Evolutionary conservation across 176 grass and related monocot genomes (phyloP), one percentile per base, ranked within the genome.

Genomic region (Triticum turgidum): DNA sequence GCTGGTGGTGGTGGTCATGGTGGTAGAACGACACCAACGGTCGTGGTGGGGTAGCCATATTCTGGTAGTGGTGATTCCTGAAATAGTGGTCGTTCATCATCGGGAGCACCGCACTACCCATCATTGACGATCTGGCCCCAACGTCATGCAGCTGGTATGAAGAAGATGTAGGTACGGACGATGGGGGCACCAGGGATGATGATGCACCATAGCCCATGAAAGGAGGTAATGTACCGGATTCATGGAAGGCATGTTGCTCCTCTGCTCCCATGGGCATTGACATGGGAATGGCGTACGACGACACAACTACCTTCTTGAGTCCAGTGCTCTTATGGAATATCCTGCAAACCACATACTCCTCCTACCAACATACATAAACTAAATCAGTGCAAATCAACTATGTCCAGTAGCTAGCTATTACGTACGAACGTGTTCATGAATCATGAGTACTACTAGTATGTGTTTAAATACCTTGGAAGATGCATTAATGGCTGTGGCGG

Each of bases 221-320:
- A 58, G 69, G 64, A 33, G 49, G 65, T 10, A 79, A 21, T 15
- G 56, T 30, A 22, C 22, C 3, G 11, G 73, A 81, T 62, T 80
- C 38, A 38, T 25, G 39, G 9, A 62, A 41, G 7, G 13, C 37
- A n/a, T 44, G 59, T 21, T 78, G 76, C 22, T 75, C 41, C 22
- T 20, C 51, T 18, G 15, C 51, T 54, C 51, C 51, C 51, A 54
- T 54, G 51, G 5, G 18, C 51, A 54, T 54, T 3, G 18, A 29
- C 52, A 72, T 14, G 4, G 33, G 13, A 6, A 83, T 24, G 58
- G 20, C 21, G 67, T 80, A 18, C 0, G 52, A 0, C 2, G 49
- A 35, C 30, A 61, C 22, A 3, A 4, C 15, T 18, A 18, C 33
- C 66, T 72, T 87, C 84, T 85, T 89, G 39, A 69, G 39, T 17